Evolutionary conservation across 208 protist species (phyloP), one percentile per base, ranked within the genome.

Genomic region (Crithidia mellificae): DNA sequence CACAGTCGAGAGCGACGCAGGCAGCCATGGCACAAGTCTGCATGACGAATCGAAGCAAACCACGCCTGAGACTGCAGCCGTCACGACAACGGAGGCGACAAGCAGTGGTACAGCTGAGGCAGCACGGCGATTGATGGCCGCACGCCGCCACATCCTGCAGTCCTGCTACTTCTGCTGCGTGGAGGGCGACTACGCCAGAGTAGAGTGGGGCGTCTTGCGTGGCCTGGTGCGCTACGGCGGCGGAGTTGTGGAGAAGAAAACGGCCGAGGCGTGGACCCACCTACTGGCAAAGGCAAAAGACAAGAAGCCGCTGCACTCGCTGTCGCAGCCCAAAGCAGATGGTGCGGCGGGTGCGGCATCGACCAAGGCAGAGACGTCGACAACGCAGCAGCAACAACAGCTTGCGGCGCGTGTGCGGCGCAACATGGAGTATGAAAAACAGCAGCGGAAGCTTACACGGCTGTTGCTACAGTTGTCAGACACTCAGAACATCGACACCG

Each of bases 221-320:
- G 87, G 81, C 6, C 77, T 95, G 8, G 70, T 92, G n/a, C 86
- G 87, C 25, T 67, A 84, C 43, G 84, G 90, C 27, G 77, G 79
- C 24, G 90, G 87, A 0, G 22, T 25, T 5, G 85, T 73, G 27
- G 62, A 83, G 43, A 95, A 95, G 75, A 66, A 80, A 27, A 75
- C 63, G 1, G 67, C 51, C 14, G 69, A 74, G 14, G 81, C 74
- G 38, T 95, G 90, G 87, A 41, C 29, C 25, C 14, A 39, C 29
- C 5, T 69, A 29, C 54, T 88, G 50, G 49, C 27, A 5, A 68
- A 72, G 20, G 24, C 46, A 1, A 55, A 72, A 38, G 44, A 64
- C n/a, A 65, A 50, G 27, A 29, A 41, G 5, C 0, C 25, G 53
- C 12, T 51, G 57, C 47, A 12, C 52, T 14, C 11, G 52, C 34